Evolutionary conservation across 1,284 basidiomycete genomes (phyloP).

Genomic region (Paramarasmius palmivorus): DNA sequence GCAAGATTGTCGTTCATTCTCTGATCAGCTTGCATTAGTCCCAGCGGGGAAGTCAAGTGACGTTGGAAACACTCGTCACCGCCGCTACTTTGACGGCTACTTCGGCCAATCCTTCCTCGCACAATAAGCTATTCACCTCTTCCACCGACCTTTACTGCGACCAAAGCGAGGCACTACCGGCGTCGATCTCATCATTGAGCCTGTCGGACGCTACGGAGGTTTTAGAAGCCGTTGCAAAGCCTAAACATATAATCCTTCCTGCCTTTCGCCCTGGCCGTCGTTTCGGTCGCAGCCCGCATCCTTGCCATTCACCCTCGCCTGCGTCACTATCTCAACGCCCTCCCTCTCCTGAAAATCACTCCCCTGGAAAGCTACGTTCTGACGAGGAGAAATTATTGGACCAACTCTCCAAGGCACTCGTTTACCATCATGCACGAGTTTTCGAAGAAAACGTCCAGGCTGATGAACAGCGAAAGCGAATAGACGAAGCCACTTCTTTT

Average conservation of each 20-base stretch:
- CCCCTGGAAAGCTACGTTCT: background rate
- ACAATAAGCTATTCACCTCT: slow-evolving; percentile 5
- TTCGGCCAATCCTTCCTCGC: background rate
- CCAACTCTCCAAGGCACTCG: background rate
- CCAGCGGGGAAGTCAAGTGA: too few relatives aligned
- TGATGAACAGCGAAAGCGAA: background rate
- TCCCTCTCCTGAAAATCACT: background rate
- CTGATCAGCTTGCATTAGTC: too few relatives aligned
- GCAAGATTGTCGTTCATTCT: too few relatives aligned
- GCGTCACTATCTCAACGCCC: background rate
- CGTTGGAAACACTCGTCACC: slow-evolving; percentile 7
- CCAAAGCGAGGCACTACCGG: background rate
- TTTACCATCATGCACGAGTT: background rate
- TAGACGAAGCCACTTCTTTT: background rate
- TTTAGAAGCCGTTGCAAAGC: background rate
- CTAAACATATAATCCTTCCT: background rate
- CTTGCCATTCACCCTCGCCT: background rate
- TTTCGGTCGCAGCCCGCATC: background rate
- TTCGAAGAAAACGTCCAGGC: background rate
- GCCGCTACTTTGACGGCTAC: slow-evolving; percentile 7
- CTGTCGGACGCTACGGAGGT: background rate
- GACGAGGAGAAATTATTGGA: background rate
- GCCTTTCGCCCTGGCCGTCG: slow-evolving; percentile 3
- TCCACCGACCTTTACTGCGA: slow-evolving; percentile 3
- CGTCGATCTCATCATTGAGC: background rate